Evolutionary conservation across 228 moss, liverwort and hornwort species (phyloP).

Genomic region (Sphagnum fallax): DNA sequence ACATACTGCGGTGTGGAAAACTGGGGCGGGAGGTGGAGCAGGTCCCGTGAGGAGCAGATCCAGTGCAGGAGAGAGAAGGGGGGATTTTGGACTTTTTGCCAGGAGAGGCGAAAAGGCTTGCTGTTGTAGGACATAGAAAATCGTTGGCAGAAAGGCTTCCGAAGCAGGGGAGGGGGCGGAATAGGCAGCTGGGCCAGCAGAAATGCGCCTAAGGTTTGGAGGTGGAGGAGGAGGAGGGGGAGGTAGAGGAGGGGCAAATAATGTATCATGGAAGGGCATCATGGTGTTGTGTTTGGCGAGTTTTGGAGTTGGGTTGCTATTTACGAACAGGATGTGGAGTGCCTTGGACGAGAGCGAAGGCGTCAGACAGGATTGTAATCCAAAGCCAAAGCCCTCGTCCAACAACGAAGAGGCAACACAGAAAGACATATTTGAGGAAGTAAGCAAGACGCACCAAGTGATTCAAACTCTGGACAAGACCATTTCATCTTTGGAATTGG

Average conservation of each 20-base stretch:
- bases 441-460: constrained; percentile 70
- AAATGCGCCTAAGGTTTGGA: too few species aligned
- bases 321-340: constrained; percentile 82
- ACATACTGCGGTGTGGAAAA: too few species aligned
- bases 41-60: too few species aligned
- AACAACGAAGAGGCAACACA: constrained; percentile 14
- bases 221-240: too few species aligned
- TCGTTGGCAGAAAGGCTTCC: too few species aligned
- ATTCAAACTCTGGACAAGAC: constrained; percentile 88
- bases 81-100: too few species aligned
- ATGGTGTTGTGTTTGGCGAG: constrained; percentile 81
- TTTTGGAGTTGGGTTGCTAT: constrained; percentile 81
- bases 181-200: too few species aligned
- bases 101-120: too few species aligned
- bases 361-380: constrained; percentile 26
- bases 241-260: not conserved
- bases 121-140: too few species aligned
- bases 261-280: constrained; percentile 71
- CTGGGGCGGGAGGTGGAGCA: too few species aligned
- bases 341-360: constrained; percentile 18
- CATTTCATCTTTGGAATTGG: constrained; percentile 75
- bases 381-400: constrained; percentile 31
- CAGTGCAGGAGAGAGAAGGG: too few species aligned
- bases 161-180: too few species aligned
- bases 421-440: constrained; percentile 52